phyloP scores from a whole-genome alignment of 345 rosid genomes.

The Salix dunnii region DNA sequence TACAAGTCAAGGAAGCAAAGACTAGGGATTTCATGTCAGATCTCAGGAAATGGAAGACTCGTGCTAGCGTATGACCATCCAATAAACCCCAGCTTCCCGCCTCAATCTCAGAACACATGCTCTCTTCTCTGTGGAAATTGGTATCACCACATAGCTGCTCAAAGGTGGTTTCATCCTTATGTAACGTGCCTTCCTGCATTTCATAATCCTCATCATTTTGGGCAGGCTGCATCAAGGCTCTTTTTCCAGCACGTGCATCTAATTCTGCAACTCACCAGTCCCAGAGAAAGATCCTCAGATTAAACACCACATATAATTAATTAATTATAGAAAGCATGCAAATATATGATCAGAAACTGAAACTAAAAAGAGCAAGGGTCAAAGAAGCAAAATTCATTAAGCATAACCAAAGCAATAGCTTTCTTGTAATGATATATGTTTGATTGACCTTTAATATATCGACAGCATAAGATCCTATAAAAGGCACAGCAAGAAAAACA shows the following conservation, averaged over 20 bases:
- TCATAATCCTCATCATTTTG: slow-evolving; percentile 65
- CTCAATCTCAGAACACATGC: slow-evolving; percentile 31
- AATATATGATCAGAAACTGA: slow-evolving; percentile 6
- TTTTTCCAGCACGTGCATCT: slow-evolving; percentile 62
- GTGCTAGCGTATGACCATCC: slow-evolving; percentile 71
- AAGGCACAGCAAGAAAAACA: neutral
- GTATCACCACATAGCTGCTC: slow-evolving; percentile 73
- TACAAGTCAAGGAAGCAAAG: slow-evolving; percentile 82
- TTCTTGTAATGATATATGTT: neutral
- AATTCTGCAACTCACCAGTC: slow-evolving; percentile 42
- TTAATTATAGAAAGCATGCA: neutral
- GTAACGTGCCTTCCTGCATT: slow-evolving; percentile 44
- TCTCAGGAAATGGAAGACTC: slow-evolving; percentile 81
- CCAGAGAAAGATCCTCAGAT: slow-evolving; percentile 19
- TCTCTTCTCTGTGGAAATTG: slow-evolving; percentile 47
- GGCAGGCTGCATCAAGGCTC: slow-evolving; percentile 64
- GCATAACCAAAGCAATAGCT: neutral
- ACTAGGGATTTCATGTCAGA: slow-evolving; percentile 72
- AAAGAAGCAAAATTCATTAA: neutral
- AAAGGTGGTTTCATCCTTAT: slow-evolving; percentile 52
- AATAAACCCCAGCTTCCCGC: slow-evolving; percentile 71
- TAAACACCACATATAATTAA: slow-evolving; percentile 2
- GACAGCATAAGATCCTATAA: neutral
- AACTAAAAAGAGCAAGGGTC: slow-evolving; percentile 7
- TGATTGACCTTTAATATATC: neutral